Conservation (phyloP, 129 eudicot species). For the Chrysanthemum lavandulifolium region DNA sequence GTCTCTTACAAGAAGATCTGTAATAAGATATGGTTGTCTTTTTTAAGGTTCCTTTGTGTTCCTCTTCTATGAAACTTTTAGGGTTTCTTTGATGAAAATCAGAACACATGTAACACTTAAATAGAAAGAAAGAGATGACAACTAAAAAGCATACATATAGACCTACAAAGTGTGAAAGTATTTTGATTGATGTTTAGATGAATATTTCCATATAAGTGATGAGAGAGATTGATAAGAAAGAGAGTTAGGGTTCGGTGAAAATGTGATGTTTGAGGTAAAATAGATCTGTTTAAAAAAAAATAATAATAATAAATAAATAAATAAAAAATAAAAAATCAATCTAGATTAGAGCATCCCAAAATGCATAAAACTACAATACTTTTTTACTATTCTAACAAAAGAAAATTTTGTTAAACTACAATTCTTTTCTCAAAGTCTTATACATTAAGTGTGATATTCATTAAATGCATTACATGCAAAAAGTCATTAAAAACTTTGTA, state of each 20-base stretch:
- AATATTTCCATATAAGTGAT: constrained; percentile 37
- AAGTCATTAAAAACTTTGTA: no score
- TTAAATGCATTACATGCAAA: no score
- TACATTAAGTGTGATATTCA: no score
- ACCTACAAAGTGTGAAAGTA: background rate
- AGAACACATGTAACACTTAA: constrained; percentile 20
- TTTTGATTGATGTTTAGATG: constrained; percentile 30
- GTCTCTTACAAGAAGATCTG: constrained; percentile 24
- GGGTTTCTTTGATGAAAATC: constrained; percentile 20
- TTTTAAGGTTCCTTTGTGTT: constrained; percentile 26
- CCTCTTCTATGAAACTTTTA: constrained; percentile 20
- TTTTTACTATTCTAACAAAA: no score
- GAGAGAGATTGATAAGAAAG: constrained; percentile 32
- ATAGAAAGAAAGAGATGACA: constrained; percentile 26
- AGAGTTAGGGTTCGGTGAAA: constrained; percentile 26
- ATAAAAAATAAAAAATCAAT: no score
- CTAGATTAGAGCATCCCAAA: no score
- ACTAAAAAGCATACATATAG: constrained; percentile 19
- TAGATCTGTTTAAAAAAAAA: background rate
- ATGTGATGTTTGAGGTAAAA: constrained; percentile 27
- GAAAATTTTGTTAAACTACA: no score
- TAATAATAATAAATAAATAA: no score
- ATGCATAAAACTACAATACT: no score
- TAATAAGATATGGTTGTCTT: constrained; percentile 4
- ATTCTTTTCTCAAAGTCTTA: no score